Base-by-base conservation (phyloP, 208 protist species). In the Trypanosoma mega region DNA sequence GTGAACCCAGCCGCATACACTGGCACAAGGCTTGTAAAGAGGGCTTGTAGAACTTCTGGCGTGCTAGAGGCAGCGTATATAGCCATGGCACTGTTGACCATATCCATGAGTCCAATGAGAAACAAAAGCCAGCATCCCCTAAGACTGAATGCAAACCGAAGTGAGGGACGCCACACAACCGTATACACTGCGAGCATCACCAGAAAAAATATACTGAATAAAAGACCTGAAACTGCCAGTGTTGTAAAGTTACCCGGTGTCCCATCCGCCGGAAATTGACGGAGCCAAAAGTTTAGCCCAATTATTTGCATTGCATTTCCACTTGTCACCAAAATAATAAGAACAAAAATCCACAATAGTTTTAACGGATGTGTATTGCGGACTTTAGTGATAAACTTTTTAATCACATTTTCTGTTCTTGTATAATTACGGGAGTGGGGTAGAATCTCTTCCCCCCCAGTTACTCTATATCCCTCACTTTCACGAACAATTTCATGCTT, bases 211-310 rank as follows among this genome's bases (percentile, higher is more conserved):
- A 88, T 5, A 27, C 68, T 58, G 49, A 88, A 91, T 37, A 89
- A 48, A 33, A 94, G 74, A 18, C 71, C 68, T 2, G 83, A 76
- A 21, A 91, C 63, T 16, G 81, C 81, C 33, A 94, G 81, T 44
- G 79, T 76, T 1, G 84, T 90, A 73, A 85, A 90, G 66, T 87
- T 90, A 9, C 87, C 83, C 0, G 83, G 72, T 12, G 70, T 60
- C 4, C 68, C 75, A 54, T 78, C 81, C 6, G 72, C 62, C 6
- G 83, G 81, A 53, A 94, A 94, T 16, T 68, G 73, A 33, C 63
- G 52, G 30, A 91, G 73, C 84, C 87, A 94, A 70, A 91, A 91
- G 68, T 94, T 94, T 4, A 94, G 66, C 74, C 87, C 85, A 50
- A 94, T 73, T 18, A 94, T 87, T 58, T 94, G 83, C 76, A 94